Conservation (phyloP, 306 rosid genomes). For the Prunus mira region DNA sequence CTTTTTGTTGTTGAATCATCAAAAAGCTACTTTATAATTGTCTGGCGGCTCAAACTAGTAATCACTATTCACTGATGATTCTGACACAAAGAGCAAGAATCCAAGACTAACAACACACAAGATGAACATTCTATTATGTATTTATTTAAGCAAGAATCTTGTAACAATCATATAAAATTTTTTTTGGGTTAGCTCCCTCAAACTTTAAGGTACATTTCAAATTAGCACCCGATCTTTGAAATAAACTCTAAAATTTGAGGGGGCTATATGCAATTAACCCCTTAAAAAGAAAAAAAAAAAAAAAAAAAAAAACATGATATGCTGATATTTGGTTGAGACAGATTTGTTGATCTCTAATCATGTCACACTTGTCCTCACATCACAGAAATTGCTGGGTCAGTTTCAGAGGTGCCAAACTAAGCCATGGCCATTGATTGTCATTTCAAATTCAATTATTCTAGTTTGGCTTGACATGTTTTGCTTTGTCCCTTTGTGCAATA, state of each 20-base stretch:
- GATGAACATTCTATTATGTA: too few species aligned
- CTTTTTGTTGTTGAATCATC: background rate
- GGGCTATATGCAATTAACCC: too few species aligned
- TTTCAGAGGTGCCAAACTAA: background rate
- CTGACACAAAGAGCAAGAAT: background rate
- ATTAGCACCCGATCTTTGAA: too few species aligned
- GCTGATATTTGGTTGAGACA: background rate
- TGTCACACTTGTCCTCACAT: background rate
- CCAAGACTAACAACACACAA: too few species aligned
- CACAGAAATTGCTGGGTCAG: background rate
- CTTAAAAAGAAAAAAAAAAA: too few species aligned
- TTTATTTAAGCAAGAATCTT: too few species aligned
- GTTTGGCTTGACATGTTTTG: background rate
- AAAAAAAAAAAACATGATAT: background rate
- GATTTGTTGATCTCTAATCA: background rate
- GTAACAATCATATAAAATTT: too few species aligned
- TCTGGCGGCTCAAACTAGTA: background rate
- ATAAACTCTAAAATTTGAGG: too few species aligned
- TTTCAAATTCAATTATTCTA: background rate
- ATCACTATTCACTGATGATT: background rate
- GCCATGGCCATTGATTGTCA: background rate
- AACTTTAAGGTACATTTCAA: too few species aligned
- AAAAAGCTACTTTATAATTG: background rate
- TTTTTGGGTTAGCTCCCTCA: too few species aligned
- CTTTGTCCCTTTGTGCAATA: background rate